Evolutionary conservation across 768 basidiomycete genomes (phyloP).

Genomic region (Cyclocybe aegerita): DNA sequence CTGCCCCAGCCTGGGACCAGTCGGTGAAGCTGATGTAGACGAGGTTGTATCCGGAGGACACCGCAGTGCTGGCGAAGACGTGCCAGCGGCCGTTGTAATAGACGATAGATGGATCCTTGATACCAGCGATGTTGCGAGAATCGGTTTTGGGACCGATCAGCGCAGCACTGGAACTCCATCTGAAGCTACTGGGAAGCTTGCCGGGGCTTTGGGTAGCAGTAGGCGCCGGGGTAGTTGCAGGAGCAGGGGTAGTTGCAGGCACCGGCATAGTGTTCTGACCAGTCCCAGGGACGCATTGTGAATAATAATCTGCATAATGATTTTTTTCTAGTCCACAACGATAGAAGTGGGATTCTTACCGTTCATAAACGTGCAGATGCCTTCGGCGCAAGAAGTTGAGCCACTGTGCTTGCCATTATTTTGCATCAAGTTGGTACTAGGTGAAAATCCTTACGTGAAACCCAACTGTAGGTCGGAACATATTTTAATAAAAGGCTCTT

Average conservation of each 20-base stretch:
- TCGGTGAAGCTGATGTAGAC: conserved; percentile 17
- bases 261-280: background rate
- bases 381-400: too few species aligned
- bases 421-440: too few species aligned
- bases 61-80: conserved; percentile 17
- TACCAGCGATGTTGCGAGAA: conserved; percentile 8
- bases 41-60: conserved; percentile 9
- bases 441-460: background rate
- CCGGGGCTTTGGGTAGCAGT: background rate
- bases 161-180: conserved; percentile 12
- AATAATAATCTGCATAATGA: conserved; percentile 2
- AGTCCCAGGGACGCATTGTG: conserved; percentile 6
- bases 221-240: background rate
- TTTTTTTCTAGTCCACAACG: too few species aligned
- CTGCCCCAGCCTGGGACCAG: conserved; percentile 7
- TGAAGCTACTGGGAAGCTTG: conserved; percentile 10
- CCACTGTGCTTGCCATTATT: too few species aligned
- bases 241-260: background rate
- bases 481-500: background rate
- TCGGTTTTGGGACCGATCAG: conserved; percentile 14
- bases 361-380: too few species aligned
- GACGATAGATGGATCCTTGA: conserved; percentile 20
- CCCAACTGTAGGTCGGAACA: background rate
- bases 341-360: too few species aligned
- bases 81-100: conserved; percentile 16